Evolutionary conservation across 768 basidiomycete genomes (phyloP).

Genomic region (Suillus discolor): DNA sequence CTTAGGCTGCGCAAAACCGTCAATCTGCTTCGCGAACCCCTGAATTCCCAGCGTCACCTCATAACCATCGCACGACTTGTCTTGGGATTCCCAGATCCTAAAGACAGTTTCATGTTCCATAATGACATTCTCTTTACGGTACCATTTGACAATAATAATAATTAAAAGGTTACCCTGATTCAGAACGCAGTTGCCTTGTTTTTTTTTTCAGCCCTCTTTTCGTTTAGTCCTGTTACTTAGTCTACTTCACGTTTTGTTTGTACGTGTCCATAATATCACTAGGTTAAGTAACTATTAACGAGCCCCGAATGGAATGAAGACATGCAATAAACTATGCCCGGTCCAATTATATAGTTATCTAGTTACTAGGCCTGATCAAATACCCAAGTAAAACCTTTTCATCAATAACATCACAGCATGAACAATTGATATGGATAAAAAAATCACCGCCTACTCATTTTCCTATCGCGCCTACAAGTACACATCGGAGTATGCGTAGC

Average conservation of each 20-base stretch:
- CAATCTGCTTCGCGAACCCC: slow-evolving; percentile 3
- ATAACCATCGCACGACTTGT: slow-evolving; percentile 4
- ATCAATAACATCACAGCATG: neutral
- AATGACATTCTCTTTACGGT: neutral
- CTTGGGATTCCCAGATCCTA: slow-evolving; percentile 5
- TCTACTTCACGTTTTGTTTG: slow-evolving; percentile 2
- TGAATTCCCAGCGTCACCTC: slow-evolving; percentile 5
- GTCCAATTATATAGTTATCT: slow-evolving; percentile 5
- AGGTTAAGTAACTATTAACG: slow-evolving; percentile 6
- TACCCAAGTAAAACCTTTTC: slow-evolving; percentile 2
- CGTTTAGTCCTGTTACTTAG: neutral
- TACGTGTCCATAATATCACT: slow-evolving; percentile 1
- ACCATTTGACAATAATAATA: slow-evolving; percentile 3
- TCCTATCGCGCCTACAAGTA: neutral
- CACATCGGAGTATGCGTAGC: neutral
- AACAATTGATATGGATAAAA: slow-evolving; percentile 4
- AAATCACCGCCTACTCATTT: slow-evolving; percentile 6
- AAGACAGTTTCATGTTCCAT: slow-evolving; percentile 1
- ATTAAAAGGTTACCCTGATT: neutral
- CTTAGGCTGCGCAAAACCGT: neutral
- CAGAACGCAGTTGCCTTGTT: neutral
- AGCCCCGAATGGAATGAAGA: slow-evolving; percentile 5
- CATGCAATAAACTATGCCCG: slow-evolving; percentile 5
- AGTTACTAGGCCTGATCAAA: slow-evolving; percentile 2
- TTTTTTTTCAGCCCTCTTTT: neutral